These are phyloP conservation scores for Colletotrichum tofieldiae DNA, from an alignment of 2,329 filamentous ascomycete genomes.

Conservation along the genomic window DNA sequence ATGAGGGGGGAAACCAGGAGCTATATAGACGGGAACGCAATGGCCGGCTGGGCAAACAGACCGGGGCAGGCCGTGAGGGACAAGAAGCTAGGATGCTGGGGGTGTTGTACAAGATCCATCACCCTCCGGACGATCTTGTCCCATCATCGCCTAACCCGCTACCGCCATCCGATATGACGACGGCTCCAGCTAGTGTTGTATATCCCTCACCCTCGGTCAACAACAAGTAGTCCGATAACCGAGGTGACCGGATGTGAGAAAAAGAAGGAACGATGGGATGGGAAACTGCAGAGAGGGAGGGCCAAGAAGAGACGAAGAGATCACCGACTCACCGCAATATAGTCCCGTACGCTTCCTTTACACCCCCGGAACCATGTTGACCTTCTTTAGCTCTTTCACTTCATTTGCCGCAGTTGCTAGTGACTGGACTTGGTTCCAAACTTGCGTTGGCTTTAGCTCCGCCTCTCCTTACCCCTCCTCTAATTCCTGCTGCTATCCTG, in stretches of 20 bases:
- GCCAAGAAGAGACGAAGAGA: conserved; percentile 5
- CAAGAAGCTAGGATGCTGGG: conserved; percentile 10
- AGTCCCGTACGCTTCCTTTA: conserved; percentile 5
- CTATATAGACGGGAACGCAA: conserved; percentile 31
- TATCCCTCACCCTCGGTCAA: conserved; percentile 38
- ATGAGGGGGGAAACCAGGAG: background rate
- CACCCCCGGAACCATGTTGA: conserved; percentile 21
- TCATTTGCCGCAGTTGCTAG: conserved; percentile 32
- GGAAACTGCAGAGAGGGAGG: conserved; percentile 5
- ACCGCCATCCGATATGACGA: conserved; percentile 27
- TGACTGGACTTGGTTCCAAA: conserved; percentile 28
- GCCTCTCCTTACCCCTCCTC: conserved; percentile 23
- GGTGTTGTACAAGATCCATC: conserved; percentile 41
- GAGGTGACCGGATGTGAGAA: conserved; percentile 15
- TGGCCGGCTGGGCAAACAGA: background rate
- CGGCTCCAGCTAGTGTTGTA: conserved; percentile 19
- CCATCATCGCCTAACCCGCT: conserved; percentile 32
- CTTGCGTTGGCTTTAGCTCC: conserved; percentile 30
- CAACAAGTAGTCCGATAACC: conserved; percentile 21
- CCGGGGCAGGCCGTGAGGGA: background rate
- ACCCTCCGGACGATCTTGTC: conserved; percentile 40
- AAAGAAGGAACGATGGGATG: conserved; percentile 16
- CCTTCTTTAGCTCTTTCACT: conserved; percentile 5
- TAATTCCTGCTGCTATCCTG: conserved; percentile 2
- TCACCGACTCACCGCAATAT: conserved; percentile 34